Base-by-base conservation (phyloP, 352 stramenopile species). In the Pythium sukuiense region DNA sequence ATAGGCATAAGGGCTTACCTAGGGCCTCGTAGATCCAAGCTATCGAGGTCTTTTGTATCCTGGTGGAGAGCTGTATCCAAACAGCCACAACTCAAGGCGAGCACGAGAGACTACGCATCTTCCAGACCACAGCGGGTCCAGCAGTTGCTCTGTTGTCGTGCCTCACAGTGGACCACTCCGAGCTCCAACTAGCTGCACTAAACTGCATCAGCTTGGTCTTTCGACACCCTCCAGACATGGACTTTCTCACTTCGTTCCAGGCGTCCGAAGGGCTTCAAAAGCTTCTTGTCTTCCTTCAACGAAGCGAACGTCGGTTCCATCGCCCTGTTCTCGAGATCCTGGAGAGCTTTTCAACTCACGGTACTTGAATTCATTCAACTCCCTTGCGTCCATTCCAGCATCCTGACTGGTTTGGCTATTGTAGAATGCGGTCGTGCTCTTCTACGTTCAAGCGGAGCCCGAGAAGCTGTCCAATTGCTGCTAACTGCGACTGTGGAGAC, bases 301-400 rank as follows among this genome's bases (percentile, higher is more conserved):
- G 83, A 50, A 12, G 64, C 0, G 76, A 88, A 18, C 61, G 77
- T 24, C 67, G 75, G 8, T 87, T 76, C 27, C 78, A 88, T 49
- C 56, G 53, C 0, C 70, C 68, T 9, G 50, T 74, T 49, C 78
- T 90, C 4, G 67, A 76, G 12, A 87, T 84, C 35, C 16, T 86
- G 4, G 78, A 85, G 50, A 77, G 57, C 9, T 77, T 88, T 27
- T 90, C 82, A 2, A 67, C 73, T 13, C 70, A 74, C 43, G 74
- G 80, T 89, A 74, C 6, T 57, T 50, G 7, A 12, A 37, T 29
- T 24, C 20, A 24, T 24, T 24, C 20, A 24, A 24, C 20, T 24
- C 20, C 20, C 20, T 24, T 24, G 20, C 20, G 20, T 24, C 20
- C 20, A 24, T 24, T 24, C 20, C 20, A 24, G 20, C 20, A 27